Conservation (phyloP, 441 rosid species). For the Capsella rubella region DNA sequence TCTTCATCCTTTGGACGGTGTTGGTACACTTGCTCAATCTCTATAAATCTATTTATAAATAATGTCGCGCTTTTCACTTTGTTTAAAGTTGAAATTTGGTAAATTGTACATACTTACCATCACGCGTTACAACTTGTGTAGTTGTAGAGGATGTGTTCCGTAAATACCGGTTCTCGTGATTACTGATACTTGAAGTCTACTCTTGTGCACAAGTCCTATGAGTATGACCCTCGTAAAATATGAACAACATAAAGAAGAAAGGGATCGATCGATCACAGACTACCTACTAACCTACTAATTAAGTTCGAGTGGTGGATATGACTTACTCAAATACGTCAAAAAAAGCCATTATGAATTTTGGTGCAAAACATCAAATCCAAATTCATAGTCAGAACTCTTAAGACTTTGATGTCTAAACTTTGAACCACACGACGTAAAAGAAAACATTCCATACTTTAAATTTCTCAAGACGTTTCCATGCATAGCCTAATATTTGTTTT, state of each 20-base stretch:
- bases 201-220: no score
- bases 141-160: neutral
- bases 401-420: neutral
- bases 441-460: neutral
- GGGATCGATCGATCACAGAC: no score
- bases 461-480: neutral
- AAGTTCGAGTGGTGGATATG: no score
- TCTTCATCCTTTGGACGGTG: conserved; percentile 8
- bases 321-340: no score
- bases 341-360: no score
- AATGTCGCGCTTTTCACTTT: neutral
- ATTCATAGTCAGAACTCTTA: neutral
- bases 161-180: neutral
- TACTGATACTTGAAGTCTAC: neutral
- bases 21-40: conserved; percentile 11
- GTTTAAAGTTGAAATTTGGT: conserved; percentile 1
- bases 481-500: neutral
- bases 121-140: neutral
- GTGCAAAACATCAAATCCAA: no score
- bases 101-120: neutral
- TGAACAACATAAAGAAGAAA: no score
- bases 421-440: neutral
- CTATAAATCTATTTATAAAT: neutral
- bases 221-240: no score
- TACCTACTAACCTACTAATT: no score